Evolutionary conservation across 1,284 basidiomycete genomes (phyloP).

Genomic region (Gymnopus androsaceus): DNA sequence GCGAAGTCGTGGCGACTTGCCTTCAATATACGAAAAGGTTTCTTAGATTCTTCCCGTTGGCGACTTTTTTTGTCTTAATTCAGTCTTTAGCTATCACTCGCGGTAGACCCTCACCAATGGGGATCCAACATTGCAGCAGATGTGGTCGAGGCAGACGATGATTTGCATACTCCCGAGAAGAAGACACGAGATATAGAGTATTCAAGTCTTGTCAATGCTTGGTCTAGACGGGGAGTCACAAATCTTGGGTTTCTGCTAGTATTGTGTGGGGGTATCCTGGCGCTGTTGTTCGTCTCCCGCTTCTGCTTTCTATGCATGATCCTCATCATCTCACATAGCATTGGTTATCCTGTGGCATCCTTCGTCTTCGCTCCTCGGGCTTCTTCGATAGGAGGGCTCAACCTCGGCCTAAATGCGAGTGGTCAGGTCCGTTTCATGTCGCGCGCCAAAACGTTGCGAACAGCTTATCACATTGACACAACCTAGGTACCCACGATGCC

Average conservation of each 20-base stretch:
- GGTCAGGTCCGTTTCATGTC: slow-evolving; percentile 13
- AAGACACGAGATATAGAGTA: slow-evolving; percentile 19
- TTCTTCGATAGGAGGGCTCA: slow-evolving; percentile 49
- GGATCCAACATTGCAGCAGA: slow-evolving; percentile 33
- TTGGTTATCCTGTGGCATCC: slow-evolving; percentile 37
- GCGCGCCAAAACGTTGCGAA: background rate
- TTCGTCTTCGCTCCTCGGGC: slow-evolving; percentile 40
- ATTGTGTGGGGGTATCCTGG: slow-evolving; percentile 23
- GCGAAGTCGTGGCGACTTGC: slow-evolving; percentile 7
- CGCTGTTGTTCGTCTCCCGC: slow-evolving; percentile 11
- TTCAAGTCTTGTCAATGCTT: slow-evolving; percentile 32
- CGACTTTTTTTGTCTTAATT: background rate
- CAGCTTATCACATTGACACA: slow-evolving; percentile 4
- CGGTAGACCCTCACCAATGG: slow-evolving; percentile 39
- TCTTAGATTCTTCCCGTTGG: background rate
- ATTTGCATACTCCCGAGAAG: slow-evolving; percentile 38
- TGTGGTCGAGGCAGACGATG: slow-evolving; percentile 35
- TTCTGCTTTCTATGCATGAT: background rate
- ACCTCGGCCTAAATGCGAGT: slow-evolving; percentile 58
- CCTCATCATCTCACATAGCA: slow-evolving; percentile 24
- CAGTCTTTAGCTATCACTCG: slow-evolving; percentile 33
- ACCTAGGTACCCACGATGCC: slow-evolving; percentile 35
- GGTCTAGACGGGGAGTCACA: slow-evolving; percentile 41
- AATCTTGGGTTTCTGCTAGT: slow-evolving; percentile 55
- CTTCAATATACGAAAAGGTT: slow-evolving; percentile 17